These are phyloP conservation scores for Monosporascus sp. DNA, from an alignment of 2,329 filamentous ascomycete species.

Conservation along the genomic window DNA sequence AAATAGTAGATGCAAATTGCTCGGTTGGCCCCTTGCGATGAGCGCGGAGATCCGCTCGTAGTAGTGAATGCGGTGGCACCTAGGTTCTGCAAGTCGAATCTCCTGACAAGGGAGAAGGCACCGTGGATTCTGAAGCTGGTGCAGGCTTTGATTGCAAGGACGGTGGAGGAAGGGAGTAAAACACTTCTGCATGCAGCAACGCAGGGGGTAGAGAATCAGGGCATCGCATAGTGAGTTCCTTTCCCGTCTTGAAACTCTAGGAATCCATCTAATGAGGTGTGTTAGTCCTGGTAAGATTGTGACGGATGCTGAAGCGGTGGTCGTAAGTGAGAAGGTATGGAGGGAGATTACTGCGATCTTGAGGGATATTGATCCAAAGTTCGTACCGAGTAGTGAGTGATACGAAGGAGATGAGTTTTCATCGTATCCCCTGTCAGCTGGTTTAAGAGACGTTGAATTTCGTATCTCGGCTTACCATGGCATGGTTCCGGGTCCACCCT, in stretches of 20 bases:
- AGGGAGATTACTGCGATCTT: not conserved
- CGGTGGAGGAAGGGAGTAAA: not conserved
- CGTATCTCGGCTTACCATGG: not conserved
- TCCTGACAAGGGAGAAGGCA: not conserved
- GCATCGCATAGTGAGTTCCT: not conserved
- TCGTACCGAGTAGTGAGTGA: not conserved
- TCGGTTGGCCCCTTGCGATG: not conserved
- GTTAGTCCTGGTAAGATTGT: not conserved
- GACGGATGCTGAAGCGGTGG: not conserved
- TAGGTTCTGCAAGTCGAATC: not conserved
- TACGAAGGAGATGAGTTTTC: not conserved
- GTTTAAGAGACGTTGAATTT: not conserved
- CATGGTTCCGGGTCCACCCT: too few species aligned
- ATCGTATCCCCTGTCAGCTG: not conserved
- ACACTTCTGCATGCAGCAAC: not conserved
- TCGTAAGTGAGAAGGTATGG: not conserved
- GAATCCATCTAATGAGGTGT: not conserved
- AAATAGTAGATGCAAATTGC: too few species aligned
- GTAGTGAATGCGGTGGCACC: not conserved
- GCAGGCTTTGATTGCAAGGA: not conserved
- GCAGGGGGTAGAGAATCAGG: not conserved
- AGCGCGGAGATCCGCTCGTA: not conserved
- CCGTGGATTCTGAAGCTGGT: not conserved
- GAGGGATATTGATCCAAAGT: not conserved
- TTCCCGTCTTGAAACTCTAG: not conserved